Evolutionary conservation across 78 protist species (phyloP).

Genomic region (Protostelium mycophagum): DNA sequence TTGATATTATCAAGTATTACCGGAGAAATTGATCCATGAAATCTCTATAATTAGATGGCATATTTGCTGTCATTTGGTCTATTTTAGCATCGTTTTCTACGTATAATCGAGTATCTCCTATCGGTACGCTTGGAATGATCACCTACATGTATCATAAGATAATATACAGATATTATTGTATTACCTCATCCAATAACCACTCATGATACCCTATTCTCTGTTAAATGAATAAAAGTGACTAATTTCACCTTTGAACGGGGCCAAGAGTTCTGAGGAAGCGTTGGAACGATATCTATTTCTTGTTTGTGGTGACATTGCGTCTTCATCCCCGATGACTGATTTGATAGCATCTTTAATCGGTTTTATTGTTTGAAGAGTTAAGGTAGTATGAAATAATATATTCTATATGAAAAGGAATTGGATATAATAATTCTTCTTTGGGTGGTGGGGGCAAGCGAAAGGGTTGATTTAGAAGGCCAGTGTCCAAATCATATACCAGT

Average conservation of each 20-base stretch:
- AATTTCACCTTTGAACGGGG: not conserved
- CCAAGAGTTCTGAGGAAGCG: not conserved
- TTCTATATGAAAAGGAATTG: not conserved
- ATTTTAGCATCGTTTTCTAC: not conserved
- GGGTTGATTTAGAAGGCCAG: not conserved
- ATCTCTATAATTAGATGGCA: not conserved
- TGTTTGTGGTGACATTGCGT: not conserved
- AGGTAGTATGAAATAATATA: not conserved
- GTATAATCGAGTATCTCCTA: not conserved
- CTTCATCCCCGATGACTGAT: not conserved
- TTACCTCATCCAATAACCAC: not conserved
- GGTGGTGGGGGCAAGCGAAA: not conserved
- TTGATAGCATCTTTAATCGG: not conserved
- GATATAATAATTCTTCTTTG: not conserved
- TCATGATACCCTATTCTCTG: not conserved
- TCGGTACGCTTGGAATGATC: not conserved
- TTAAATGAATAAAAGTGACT: too few relatives aligned
- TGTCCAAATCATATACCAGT: not conserved
- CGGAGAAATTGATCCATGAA: not conserved
- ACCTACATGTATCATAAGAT: not conserved
- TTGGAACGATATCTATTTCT: not conserved
- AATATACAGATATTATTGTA: too few relatives aligned
- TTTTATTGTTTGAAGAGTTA: not conserved
- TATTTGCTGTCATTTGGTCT: not conserved
- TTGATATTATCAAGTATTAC: not conserved